A percentile compares a stretch with the other conserved stretches of the same genome.
Evolutionary conservation across 768 basidiomycete species (phyloP).

Genomic region (Crepidotus variabilis): DNA sequence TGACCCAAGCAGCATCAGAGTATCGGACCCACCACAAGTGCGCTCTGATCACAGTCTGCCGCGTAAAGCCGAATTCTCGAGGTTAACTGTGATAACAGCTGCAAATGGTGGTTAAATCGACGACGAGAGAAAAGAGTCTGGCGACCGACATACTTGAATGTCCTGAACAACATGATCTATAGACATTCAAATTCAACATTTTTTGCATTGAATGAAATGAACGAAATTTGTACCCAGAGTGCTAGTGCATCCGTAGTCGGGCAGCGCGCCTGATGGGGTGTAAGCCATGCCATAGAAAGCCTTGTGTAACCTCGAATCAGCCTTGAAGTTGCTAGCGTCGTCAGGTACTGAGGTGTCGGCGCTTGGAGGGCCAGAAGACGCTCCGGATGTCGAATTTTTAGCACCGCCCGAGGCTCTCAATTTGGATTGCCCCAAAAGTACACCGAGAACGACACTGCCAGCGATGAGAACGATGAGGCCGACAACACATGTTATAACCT

Average conservation of each 20-base stretch:
- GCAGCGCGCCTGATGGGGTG: slow-evolving; percentile 67
- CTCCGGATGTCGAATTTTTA: background rate
- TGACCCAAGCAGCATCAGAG: background rate
- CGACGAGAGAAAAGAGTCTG: background rate
- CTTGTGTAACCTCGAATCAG: slow-evolving; percentile 62
- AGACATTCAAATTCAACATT: background rate
- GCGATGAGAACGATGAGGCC: slow-evolving; percentile 48
- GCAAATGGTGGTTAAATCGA: background rate
- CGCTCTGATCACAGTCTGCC: slow-evolving; percentile 80
- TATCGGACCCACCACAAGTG: slow-evolving; percentile 53
- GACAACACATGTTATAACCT: slow-evolving; percentile 53
- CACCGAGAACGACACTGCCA: slow-evolving; percentile 59
- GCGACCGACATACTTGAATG: slow-evolving; percentile 48
- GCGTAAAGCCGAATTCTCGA: slow-evolving; percentile 79
- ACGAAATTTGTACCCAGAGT: slow-evolving; percentile 31
- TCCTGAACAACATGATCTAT: slow-evolving; percentile 62
- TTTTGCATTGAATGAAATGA: background rate
- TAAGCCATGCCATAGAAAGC: slow-evolving; percentile 88
- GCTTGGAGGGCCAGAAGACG: background rate
- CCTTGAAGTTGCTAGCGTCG: slow-evolving; percentile 71
- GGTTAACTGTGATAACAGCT: slow-evolving; percentile 86
- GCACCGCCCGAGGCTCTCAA: background rate
- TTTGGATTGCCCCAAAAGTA: slow-evolving; percentile 55
- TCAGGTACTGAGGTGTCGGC: slow-evolving; percentile 17
- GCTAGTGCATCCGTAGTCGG: slow-evolving; percentile 63